Evolutionary conservation across 1,139 yeast genomes (phyloP).

Genomic region (Meyerozyma athensensis): DNA sequence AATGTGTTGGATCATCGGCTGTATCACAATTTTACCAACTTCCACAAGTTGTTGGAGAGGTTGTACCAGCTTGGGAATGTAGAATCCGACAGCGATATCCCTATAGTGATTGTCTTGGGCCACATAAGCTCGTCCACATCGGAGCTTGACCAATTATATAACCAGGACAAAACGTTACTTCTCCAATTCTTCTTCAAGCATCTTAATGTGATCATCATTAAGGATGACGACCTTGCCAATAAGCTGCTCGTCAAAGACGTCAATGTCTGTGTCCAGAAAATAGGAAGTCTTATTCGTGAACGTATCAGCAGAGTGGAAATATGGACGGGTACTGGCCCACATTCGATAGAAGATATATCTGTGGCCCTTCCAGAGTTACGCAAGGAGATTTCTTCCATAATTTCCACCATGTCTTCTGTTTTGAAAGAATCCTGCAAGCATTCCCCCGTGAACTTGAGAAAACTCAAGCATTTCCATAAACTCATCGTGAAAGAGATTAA

Average conservation of each 20-base stretch:
- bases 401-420: constrained; percentile 17
- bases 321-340: constrained; percentile 50
- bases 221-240: constrained; percentile 16
- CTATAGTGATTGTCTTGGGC: constrained; percentile 1
- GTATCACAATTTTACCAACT: neutral
- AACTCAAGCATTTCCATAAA: constrained; percentile 22
- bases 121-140: neutral
- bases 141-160: constrained; percentile 4
- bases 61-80: constrained; percentile 1
- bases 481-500: constrained; percentile 35
- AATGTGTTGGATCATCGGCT: neutral
- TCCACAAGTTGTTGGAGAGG: neutral
- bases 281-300: constrained; percentile 23
- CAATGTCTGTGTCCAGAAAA: constrained; percentile 25
- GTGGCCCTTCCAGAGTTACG: constrained; percentile 10
- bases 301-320: constrained; percentile 48
- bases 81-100: neutral
- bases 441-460: constrained; percentile 18
- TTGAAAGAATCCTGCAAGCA: constrained; percentile 15
- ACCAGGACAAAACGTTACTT: constrained; percentile 25
- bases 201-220: constrained; percentile 33
- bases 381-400: constrained; percentile 9
- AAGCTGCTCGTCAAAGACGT: constrained; percentile 17
- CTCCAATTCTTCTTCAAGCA: constrained; percentile 40
- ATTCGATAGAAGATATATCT: constrained; percentile 22